A percentile compares a stretch with the other conserved stretches of the same genome.
phyloP scores from a whole-genome alignment of 1,284 basidiomycete species.

The Tranzscheliella williamsii region DNA sequence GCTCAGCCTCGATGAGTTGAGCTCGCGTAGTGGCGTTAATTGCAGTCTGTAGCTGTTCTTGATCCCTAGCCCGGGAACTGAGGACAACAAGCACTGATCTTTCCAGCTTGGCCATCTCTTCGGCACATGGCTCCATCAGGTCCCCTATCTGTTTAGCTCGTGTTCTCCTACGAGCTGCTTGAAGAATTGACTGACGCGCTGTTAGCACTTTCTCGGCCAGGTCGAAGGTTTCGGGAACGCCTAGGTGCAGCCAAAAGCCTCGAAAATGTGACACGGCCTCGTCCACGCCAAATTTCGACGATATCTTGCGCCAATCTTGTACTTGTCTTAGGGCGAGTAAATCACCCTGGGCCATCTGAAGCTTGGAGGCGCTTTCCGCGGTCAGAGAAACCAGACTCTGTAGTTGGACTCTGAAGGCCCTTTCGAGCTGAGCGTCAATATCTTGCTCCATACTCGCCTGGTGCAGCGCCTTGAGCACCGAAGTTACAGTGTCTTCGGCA shows the following conservation, averaged over 20 bases:
- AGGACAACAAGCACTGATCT: constrained; percentile 73
- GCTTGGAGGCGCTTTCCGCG: constrained; percentile 21
- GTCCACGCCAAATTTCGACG: constrained; percentile 8
- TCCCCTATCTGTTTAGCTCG: constrained; percentile 74
- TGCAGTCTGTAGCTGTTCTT: constrained; percentile 76
- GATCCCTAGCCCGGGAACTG: constrained; percentile 74
- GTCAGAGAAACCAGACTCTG: constrained; percentile 17
- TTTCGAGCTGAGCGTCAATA: constrained; percentile 13
- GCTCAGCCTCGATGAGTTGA: constrained; percentile 66
- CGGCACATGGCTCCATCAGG: constrained; percentile 67
- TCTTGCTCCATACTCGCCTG: constrained; percentile 63
- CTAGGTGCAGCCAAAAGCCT: constrained; percentile 7
- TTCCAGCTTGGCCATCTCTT: constrained; percentile 69
- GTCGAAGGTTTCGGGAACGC: constrained; percentile 64
- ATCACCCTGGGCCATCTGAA: constrained; percentile 17
- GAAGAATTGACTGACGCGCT: constrained; percentile 79
- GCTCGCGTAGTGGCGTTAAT: constrained; percentile 82
- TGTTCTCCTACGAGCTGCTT: constrained; percentile 70
- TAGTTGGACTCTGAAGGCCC: constrained; percentile 24
- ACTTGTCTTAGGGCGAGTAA: constrained; percentile 41
- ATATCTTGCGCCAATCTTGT: constrained; percentile 22
- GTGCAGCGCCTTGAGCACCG: constrained; percentile 70
- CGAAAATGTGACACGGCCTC: constrained; percentile 24
- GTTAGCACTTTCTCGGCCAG: constrained; percentile 78
- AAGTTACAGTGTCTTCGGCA: constrained; percentile 69